Conservation (phyloP, 352 stramenopile species). For the Globisporangium middletonii region DNA sequence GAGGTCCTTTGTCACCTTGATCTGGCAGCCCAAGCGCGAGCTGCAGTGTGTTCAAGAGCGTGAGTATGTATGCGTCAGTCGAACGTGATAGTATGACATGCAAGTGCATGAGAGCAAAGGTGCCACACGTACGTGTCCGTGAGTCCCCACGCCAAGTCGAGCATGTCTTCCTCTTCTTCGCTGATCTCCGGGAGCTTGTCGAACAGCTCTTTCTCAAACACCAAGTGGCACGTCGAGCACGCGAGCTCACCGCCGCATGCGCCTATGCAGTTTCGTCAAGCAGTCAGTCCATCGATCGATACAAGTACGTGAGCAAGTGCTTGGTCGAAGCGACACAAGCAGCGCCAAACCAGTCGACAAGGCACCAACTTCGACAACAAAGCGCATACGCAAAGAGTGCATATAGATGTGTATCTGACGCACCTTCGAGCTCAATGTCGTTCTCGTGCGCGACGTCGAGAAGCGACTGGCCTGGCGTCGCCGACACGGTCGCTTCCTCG, state of each 20-base stretch:
- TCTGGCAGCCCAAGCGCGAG: slow-evolving; percentile 89
- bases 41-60: slow-evolving; percentile 5
- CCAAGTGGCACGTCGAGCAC: slow-evolving; percentile 92
- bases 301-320: not conserved
- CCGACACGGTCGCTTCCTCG: slow-evolving; percentile 57
- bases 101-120: not conserved
- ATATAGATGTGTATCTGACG: not conserved
- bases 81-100: too few relatives aligned
- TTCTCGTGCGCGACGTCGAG: slow-evolving; percentile 91
- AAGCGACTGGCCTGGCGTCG: slow-evolving; percentile 67
- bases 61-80: too few relatives aligned
- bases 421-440: slow-evolving; percentile 90
- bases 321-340: not conserved
- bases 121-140: slow-evolving; percentile 85
- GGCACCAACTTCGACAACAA: not conserved
- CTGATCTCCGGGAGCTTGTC: slow-evolving; percentile 82
- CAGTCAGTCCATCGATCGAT: not conserved
- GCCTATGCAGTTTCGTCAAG: slow-evolving; percentile 21
- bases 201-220: slow-evolving; percentile 89
- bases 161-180: slow-evolving; percentile 95
- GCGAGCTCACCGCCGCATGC: slow-evolving; percentile 91
- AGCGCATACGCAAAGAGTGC: not conserved
- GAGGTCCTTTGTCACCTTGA: slow-evolving; percentile 84
- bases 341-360: not conserved
- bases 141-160: slow-evolving; percentile 91